Conservation (phyloP, 106 monocot genomes). For the Agapanthus africanus region DNA sequence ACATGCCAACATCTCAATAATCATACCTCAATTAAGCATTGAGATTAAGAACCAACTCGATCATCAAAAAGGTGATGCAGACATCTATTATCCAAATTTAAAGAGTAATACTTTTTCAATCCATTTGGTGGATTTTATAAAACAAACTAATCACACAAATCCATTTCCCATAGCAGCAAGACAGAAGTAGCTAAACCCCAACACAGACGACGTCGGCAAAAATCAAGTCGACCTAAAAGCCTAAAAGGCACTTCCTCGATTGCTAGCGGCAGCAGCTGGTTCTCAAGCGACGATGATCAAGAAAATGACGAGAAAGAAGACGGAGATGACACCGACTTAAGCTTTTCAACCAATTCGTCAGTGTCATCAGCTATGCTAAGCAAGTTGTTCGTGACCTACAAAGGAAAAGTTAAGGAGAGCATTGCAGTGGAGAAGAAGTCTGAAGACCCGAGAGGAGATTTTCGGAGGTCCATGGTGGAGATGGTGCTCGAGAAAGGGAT, state of each 20-base stretch:
- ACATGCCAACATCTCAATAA: no score
- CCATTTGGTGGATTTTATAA: no score
- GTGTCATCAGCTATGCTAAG: not conserved
- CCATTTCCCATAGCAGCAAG: no score
- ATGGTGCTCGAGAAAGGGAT: conserved; percentile 79
- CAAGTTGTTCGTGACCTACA: conserved; percentile 4
- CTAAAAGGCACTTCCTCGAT: conserved; percentile 20
- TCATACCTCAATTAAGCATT: no score
- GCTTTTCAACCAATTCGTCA: not conserved
- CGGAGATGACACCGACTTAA: conserved; percentile 7
- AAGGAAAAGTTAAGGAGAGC: conserved; percentile 30
- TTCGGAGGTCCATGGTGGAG: conserved; percentile 79
- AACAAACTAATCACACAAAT: no score
- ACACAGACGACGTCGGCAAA: not conserved
- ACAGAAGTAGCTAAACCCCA: no score
- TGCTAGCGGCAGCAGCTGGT: conserved; percentile 27
- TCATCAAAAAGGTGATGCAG: no score
- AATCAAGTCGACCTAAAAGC: not conserved
- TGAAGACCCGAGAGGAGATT: conserved; percentile 59
- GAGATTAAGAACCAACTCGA: no score
- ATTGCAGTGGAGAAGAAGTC: conserved; percentile 78
- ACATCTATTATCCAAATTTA: no score
- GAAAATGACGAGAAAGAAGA: not conserved
- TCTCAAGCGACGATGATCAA: conserved; percentile 43
- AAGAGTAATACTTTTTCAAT: no score